These are phyloP conservation scores for Rubroshorea leprosula DNA, from an alignment of 345 rosid species.

Conservation along the genomic window DNA sequence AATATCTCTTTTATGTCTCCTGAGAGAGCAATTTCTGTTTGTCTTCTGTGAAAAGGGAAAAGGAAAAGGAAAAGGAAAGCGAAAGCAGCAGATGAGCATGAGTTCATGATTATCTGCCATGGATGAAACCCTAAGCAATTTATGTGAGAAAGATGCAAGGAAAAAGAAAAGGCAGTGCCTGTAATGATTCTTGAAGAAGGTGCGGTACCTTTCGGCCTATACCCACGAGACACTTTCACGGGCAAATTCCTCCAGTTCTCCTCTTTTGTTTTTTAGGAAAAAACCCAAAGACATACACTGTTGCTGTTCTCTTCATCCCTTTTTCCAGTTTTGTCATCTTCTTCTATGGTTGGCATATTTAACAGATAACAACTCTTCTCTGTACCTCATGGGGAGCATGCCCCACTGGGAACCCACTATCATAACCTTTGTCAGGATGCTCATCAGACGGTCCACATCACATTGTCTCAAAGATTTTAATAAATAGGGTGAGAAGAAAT, in stretches of 20 bases:
- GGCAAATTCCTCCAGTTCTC: slow-evolving; percentile 25
- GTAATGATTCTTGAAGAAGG: slow-evolving; percentile 27
- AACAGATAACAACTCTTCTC: slow-evolving; percentile 4
- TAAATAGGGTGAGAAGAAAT: neutral
- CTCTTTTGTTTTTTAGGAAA: slow-evolving; percentile 30
- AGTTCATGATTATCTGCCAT: slow-evolving; percentile 15
- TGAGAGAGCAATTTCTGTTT: neutral
- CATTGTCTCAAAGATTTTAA: neutral
- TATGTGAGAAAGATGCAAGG: slow-evolving; percentile 1
- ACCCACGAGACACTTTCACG: slow-evolving; percentile 36
- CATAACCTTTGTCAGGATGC: slow-evolving; percentile 14
- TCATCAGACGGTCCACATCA: slow-evolving; percentile 21
- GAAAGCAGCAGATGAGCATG: neutral
- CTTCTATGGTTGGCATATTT: neutral
- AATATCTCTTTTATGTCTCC: no score
- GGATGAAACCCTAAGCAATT: slow-evolving; percentile 10
- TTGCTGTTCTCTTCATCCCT: neutral
- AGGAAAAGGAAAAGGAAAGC: neutral
- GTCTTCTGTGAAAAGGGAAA: neutral
- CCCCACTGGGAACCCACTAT: neutral
- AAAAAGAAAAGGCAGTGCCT: neutral
- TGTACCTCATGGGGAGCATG: neutral
- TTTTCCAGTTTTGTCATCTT: slow-evolving; percentile 28
- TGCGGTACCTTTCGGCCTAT: slow-evolving; percentile 22
- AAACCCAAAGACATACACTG: slow-evolving; percentile 19